Base-by-base conservation (phyloP, 805 yeast species). In the Schwanniomyces vanrijiae region DNA sequence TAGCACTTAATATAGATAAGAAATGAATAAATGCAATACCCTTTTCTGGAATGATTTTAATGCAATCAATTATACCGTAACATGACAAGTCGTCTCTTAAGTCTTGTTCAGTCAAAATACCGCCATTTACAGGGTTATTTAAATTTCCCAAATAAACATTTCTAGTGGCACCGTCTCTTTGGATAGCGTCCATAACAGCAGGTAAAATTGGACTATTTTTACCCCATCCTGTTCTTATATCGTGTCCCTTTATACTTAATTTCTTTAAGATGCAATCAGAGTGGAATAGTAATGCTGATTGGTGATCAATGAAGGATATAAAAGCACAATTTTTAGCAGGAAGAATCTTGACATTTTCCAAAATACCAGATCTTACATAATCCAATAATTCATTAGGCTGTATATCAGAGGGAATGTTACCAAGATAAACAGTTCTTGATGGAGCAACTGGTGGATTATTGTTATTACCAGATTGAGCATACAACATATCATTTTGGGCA, bases 191-290 rank as follows among this genome's bases (percentile, higher is more conserved):
- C 44, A 82, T 71, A 5, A 92, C 91, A 6, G 86, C 76, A 1
- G 95, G 87, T 49, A 82, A 83, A 29, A 90, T 81, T 1, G 87
- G 82, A 2, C 85, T 75, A 34, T 90, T 82, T 55, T 86, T 86
- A 18, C 96, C 97, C 98, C 98, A 94, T 10, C 97, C 96, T 49
- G 92, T 80, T 60, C 90, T 81, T 47, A 91, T 81, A 58, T 88
- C 96, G 54, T 86, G 83, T 40, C 89, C 90, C 55, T 82, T 83
- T 49, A 94, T 86, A 37, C 85, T 81, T 52, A 91, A 75, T 62
- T 91, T 82, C 62, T 89, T 90, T 62, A 92, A 76, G 43, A 88
- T 85, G 34, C 96, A 95, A 69, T 91, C 97, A 0, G 96, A 88
- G 66, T 90, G 97, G 71, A 94, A 94, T 54, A 90, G 80, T 49